These are phyloP conservation scores for Silybum marianum DNA, from an alignment of 129 eudicot genomes.

Conservation along the genomic window DNA sequence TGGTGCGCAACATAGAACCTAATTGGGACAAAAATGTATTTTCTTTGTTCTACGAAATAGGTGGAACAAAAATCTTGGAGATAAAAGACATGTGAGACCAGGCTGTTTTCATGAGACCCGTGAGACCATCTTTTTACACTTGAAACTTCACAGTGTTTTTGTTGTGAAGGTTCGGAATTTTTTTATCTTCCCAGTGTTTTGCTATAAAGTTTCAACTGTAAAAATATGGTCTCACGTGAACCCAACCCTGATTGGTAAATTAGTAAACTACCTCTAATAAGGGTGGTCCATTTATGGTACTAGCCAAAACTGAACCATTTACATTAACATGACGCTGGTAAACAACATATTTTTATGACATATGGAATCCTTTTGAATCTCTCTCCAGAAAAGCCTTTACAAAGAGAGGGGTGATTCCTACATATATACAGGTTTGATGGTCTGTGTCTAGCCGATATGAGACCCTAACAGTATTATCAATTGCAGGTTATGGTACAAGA, in stretches of 20 bases:
- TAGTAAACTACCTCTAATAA: neutral
- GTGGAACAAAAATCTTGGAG: neutral
- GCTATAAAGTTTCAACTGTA: too few relatives aligned
- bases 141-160: too few relatives aligned
- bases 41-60: neutral
- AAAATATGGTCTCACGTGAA: too few relatives aligned
- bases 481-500: neutral
- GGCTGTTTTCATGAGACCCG: too few relatives aligned
- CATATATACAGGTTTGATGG: neutral
- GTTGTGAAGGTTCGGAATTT: too few relatives aligned
- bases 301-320: neutral
- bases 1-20: neutral
- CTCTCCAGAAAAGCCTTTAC: neutral
- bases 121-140: too few relatives aligned
- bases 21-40: neutral
- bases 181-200: too few relatives aligned
- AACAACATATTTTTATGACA: neutral
- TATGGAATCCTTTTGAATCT: neutral
- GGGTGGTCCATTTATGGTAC: neutral
- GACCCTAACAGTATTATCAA: neutral
- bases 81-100: too few relatives aligned
- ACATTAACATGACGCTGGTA: neutral
- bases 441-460: neutral
- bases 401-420: neutral
- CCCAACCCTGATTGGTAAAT: neutral